Base-by-base conservation (phyloP, 1,284 basidiomycete genomes). In the Anthracocystis panici-leucophaei region DNA sequence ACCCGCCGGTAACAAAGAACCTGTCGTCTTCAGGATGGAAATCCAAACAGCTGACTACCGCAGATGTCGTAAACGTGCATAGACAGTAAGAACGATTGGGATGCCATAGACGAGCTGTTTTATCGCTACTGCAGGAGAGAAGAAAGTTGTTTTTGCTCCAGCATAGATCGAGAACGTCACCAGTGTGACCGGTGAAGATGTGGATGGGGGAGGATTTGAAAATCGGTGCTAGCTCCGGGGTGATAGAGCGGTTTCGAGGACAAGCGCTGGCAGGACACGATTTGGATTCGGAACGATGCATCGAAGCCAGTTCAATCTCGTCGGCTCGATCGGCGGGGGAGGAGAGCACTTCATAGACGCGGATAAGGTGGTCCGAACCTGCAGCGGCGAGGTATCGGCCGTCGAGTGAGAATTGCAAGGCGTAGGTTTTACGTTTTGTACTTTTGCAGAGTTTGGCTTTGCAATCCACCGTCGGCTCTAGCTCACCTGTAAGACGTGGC, bases 101-200 rank as follows among this genome's bases (percentile, higher is more conserved):
- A 66, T 87, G 86, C 86, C 86, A 87, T 14, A 87, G 71, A 40
- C 83, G 66, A 0, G 85, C 86, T 1, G 85, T 86, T 80, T 86
- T 85, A 71, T 87, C 86, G 82, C 85, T 86, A 48, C 79, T 79
- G n/a, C 82, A 81, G 9, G 79, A 81, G 18, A 86, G 75, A 10
- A 87, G 75, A 61, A 87, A 87, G 68, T 84, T 83, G 77, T 86
- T 85, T 78, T 86, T 87, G 69, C 82, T 85, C 86, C 86, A 87
- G 20, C 79, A 81, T 14, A 87, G 59, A 58, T 85, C 84, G 20
- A 87, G 44, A 1, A 86, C 81, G 46, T 86, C 86, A 42, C 82
- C 81, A 6, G 69, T 76, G 53, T 87, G 86, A 0, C 84, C 85
- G 16, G 53, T 46, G 48, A 81, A 86, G 49, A 83, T 78, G 27